Evolutionary conservation across 352 stramenopile genomes (phyloP), one percentile per base, ranked within the genome.

Genomic region (Phytophthora rubi): DNA sequence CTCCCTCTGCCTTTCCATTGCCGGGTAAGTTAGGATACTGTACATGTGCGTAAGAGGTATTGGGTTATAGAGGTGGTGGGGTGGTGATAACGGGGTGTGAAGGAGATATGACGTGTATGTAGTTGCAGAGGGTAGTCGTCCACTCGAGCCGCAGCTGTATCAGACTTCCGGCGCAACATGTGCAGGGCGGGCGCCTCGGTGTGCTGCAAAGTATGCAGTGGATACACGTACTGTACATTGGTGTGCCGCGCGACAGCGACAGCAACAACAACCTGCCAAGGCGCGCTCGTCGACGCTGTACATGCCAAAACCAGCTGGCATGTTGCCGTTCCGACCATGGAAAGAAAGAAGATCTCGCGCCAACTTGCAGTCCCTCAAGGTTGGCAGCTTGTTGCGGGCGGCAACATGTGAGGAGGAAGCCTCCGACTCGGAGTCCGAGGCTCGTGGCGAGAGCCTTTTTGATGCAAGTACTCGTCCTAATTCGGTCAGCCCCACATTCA

Each of bases 1-100:
- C 23, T 39, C 33, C 23, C 45, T 65, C 62, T 53, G 67, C 51
- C 67, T 74, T 74, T 71, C 52, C 64, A 16, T 60, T 49, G 45
- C 35, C 18, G 48, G 47, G 23, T 28, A 44, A 62, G 57, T 26
- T 26, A 26, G 23, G 23, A 26, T 26, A 26, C 23, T 26, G 23
- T 26, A 26, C 23, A 26, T 26, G 23, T 26, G 23, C 23, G 23
- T 26, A 26, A 26, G 23, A 26, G 23, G 33, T 7, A 48, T 48
- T 48, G 8, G 13, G 49, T 56, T 35, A 39, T 26, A 56, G 49
- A 56, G 16, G 39, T 48, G 23, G 23, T 26, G 23, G 0, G 23
- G 23, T 26, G 23, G 23, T 26, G 23, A 26, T 26, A 26, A 26
- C 23, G 23, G 23, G 23, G 23, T 26, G 23, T 26, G 23, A 48